These are phyloP conservation scores for Trichosporon asahii DNA, from an alignment of 1,284 basidiomycete genomes.

Conservation along the genomic window DNA sequence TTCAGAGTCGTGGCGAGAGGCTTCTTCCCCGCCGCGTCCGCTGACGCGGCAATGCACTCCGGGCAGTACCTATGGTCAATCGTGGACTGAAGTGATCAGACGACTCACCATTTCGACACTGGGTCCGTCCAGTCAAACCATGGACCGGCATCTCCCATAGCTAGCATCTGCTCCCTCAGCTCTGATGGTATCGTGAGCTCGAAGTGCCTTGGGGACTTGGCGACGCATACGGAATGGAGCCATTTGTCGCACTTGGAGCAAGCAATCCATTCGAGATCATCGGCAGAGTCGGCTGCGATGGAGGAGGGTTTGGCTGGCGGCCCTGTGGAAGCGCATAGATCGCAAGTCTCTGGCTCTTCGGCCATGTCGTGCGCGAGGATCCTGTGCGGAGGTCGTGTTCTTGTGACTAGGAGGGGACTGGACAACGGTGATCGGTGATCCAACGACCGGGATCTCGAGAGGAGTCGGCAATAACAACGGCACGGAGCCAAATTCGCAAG, in stretches of 20 bases:
- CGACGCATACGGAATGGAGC: constrained; percentile 47
- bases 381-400: not conserved
- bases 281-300: not conserved
- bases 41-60: not conserved
- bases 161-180: constrained; percentile 28
- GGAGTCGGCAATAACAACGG: constrained; percentile 11
- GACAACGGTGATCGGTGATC: constrained; percentile 3
- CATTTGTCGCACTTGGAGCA: constrained; percentile 46
- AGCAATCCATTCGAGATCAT: constrained; percentile 44
- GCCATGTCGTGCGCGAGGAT: constrained; percentile 5
- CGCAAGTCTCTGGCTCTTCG: constrained; percentile 28
- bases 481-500: constrained; percentile 1
- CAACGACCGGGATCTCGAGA: not conserved
- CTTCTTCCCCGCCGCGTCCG: constrained; percentile 8
- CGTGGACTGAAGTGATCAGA: not conserved
- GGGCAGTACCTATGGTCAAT: constrained; percentile 35
- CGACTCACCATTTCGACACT: constrained; percentile 44
- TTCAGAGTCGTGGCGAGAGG: constrained; percentile 37
- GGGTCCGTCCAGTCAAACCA: constrained; percentile 45
- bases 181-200: constrained; percentile 30
- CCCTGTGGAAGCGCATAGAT: constrained; percentile 26
- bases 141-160: constrained; percentile 22
- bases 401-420: constrained; percentile 7
- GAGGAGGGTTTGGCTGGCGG: constrained; percentile 14
- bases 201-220: constrained; percentile 19